These are phyloP conservation scores for Condylostoma magnum DNA, from an alignment of 169 alveolate genomes.

Conservation along the genomic window DNA sequence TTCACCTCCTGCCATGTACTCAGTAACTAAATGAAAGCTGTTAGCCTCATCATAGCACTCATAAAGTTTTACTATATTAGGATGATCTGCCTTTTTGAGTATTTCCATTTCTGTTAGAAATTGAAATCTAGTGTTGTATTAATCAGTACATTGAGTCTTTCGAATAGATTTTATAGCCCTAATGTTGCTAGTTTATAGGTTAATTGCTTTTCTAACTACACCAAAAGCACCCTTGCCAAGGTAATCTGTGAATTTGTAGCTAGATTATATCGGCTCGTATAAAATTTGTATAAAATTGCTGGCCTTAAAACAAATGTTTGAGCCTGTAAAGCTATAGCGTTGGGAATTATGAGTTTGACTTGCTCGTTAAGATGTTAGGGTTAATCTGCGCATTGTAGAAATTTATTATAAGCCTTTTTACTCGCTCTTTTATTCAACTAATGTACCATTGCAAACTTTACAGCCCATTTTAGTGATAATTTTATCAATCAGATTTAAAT, in stretches of 20 bases:
- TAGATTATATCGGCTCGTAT: too few species aligned
- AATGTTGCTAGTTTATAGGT: slow-evolving; percentile 69
- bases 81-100: slow-evolving; percentile 51
- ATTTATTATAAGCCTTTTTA: background rate
- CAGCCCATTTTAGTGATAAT: background rate
- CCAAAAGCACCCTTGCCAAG: slow-evolving; percentile 88
- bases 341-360: background rate
- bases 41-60: slow-evolving; percentile 45
- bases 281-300: too few species aligned
- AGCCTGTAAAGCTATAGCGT: too few species aligned
- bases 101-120: slow-evolving; percentile 58
- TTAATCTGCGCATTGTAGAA: background rate
- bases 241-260: background rate
- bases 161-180: slow-evolving; percentile 82
- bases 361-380: background rate
- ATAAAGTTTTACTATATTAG: slow-evolving; percentile 53
- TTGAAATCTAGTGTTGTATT: slow-evolving; percentile 46
- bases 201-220: slow-evolving; percentile 78
- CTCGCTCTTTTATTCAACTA: background rate
- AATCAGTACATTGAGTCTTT: slow-evolving; percentile 56
- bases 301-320: too few species aligned
- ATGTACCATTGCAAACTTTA: background rate
- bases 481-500: background rate
- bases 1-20: slow-evolving; percentile 52
- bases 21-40: slow-evolving; percentile 43